Conservation (phyloP, 2,329 filamentous ascomycete species). For the Diatrype stigma region DNA sequence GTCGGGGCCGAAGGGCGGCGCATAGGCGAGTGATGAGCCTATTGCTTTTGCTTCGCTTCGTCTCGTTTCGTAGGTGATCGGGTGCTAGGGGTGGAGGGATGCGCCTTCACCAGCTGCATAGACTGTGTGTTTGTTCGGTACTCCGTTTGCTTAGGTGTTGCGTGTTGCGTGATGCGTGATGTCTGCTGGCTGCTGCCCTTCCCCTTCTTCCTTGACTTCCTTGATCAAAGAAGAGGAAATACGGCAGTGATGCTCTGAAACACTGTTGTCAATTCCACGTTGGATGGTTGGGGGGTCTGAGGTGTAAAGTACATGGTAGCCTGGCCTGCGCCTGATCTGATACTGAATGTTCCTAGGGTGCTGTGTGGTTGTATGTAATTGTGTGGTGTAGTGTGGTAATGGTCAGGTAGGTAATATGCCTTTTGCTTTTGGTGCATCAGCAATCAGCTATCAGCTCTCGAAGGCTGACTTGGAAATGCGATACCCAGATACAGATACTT, state of each 20-base stretch:
- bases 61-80: neutral
- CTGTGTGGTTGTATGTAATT: neutral
- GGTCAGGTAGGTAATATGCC: too few species aligned
- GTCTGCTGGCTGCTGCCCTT: neutral
- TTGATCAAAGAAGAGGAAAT: neutral
- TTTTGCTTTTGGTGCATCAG: too few species aligned
- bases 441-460: too few species aligned
- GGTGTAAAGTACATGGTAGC: conserved; percentile 1
- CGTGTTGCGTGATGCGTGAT: neutral
- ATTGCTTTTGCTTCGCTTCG: neutral
- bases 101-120: neutral
- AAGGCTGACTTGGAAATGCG: too few species aligned
- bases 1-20: neutral
- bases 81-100: neutral
- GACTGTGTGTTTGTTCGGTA: neutral
- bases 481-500: too few species aligned
- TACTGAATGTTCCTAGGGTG: neutral
- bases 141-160: too few species aligned
- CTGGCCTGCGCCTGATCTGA: neutral
- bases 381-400: neutral
- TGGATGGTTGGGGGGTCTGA: conserved; percentile 2
- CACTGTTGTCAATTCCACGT: conserved; percentile 1
- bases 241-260: conserved; percentile 4
- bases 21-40: neutral
- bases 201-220: neutral